Evolutionary conservation across 192 early-diverging fungal genomes (phyloP).

Genomic region (Umbelopsis sp.): DNA sequence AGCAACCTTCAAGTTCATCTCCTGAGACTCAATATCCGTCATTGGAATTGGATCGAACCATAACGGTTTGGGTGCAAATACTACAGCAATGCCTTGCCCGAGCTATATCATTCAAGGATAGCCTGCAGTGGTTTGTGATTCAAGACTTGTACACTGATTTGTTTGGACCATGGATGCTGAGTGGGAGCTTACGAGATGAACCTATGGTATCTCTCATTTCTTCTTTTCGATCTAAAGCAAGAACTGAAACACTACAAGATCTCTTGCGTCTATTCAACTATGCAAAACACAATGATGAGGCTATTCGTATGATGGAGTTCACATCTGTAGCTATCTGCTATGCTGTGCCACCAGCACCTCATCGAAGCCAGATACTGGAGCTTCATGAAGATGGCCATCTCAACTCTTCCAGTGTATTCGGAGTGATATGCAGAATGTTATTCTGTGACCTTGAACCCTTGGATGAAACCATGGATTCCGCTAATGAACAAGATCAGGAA

Average conservation of each 20-base stretch:
- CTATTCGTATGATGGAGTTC: background rate
- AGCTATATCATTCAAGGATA: background rate
- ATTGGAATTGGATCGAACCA: background rate
- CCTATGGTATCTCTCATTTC: background rate
- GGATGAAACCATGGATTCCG: background rate
- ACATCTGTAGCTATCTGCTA: slow-evolving; percentile 15
- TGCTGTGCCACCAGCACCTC: background rate
- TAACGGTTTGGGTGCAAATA: background rate
- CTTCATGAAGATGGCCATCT: background rate
- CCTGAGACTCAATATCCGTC: background rate
- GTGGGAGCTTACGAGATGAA: background rate
- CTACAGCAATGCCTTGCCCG: background rate
- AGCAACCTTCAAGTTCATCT: background rate
- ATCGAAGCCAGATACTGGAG: background rate
- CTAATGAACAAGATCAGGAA: slow-evolving; percentile 7
- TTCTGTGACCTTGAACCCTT: slow-evolving; percentile 12
- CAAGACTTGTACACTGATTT: slow-evolving; percentile 10
- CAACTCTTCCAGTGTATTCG: slow-evolving; percentile 1
- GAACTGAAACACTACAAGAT: background rate
- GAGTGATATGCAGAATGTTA: slow-evolving; percentile 14
- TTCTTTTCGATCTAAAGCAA: background rate
- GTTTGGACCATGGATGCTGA: background rate
- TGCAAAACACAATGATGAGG: slow-evolving; percentile 12
- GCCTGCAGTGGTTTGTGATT: slow-evolving; percentile 12
- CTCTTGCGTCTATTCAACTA: slow-evolving; percentile 18